phyloP scores from a whole-genome alignment of 108 stramenopile species.

The Nitzschia putrida region DNA sequence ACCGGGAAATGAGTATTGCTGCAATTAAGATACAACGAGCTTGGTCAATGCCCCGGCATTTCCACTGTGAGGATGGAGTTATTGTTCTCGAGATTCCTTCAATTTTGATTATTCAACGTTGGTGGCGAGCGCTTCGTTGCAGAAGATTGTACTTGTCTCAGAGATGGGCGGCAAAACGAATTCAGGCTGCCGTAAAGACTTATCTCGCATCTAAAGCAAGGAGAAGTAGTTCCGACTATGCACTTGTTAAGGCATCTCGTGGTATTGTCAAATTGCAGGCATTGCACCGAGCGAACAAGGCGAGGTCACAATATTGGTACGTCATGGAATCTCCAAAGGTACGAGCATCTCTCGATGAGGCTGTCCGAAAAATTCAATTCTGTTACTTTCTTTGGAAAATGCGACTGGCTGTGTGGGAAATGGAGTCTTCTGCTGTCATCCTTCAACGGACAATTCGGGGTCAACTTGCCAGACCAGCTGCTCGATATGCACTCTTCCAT shows the following conservation, averaged over 20 bases:
- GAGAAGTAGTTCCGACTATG: too few species aligned
- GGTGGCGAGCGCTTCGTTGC: too few species aligned
- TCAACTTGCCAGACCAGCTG: conserved; percentile 28
- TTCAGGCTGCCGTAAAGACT: neutral
- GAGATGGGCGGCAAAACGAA: too few species aligned
- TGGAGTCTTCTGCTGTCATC: conserved; percentile 31
- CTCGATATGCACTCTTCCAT: conserved; percentile 26
- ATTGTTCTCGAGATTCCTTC: too few species aligned
- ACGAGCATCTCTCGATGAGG: conserved; percentile 1
- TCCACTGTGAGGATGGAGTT: too few species aligned
- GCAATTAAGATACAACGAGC: conserved; percentile 4
- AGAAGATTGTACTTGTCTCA: too few species aligned
- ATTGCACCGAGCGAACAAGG: conserved; percentile 1
- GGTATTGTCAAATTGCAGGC: conserved; percentile 18
- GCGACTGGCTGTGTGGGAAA: conserved; percentile 11
- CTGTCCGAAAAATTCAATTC: conserved; percentile 26
- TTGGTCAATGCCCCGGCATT: neutral
- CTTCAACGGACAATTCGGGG: conserved; percentile 30
- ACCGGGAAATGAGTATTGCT: neutral
- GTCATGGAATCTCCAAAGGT: neutral
- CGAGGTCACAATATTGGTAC: conserved; percentile 1
- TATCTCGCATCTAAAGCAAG: too few species aligned
- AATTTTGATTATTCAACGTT: too few species aligned
- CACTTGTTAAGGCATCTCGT: neutral
- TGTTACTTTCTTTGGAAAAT: conserved; percentile 33